A percentile compares a stretch with the other conserved stretches of the same genome.
Evolutionary conservation across 768 basidiomycete genomes (phyloP).

Genomic region (Leccinum arenicola): DNA sequence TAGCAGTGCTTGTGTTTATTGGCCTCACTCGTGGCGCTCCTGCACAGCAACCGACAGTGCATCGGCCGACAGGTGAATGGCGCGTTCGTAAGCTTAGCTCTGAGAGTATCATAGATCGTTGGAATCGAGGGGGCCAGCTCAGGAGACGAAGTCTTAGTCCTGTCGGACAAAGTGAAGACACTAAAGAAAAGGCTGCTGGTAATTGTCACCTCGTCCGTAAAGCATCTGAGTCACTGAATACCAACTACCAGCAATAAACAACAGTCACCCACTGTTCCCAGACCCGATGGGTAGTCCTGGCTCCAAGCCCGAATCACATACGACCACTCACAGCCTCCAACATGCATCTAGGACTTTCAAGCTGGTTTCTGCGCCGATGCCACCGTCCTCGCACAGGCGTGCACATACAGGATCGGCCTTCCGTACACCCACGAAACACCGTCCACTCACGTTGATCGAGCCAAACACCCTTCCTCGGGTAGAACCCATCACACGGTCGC

Average conservation of each 20-base stretch:
- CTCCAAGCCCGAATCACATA: background rate
- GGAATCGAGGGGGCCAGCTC: slow-evolving; percentile 23
- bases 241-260: background rate
- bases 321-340: background rate
- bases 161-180: slow-evolving; percentile 10
- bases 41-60: slow-evolving; percentile 31
- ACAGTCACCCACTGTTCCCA: slow-evolving; percentile 1
- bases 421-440: slow-evolving; percentile 25
- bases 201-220: background rate
- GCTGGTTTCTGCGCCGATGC: background rate
- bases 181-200: slow-evolving; percentile 19
- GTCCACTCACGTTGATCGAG: slow-evolving; percentile 10
- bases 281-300: background rate
- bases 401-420: background rate
- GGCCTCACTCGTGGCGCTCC: slow-evolving; percentile 70
- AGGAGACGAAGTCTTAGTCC: slow-evolving; percentile 32
- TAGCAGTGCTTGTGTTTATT: slow-evolving; percentile 84
- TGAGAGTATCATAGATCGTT: slow-evolving; percentile 48
- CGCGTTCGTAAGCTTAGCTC: slow-evolving; percentile 53
- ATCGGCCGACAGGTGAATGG: slow-evolving; percentile 48
- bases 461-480: slow-evolving; percentile 26
- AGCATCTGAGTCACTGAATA: background rate
- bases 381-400: slow-evolving; percentile 11
- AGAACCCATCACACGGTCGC: slow-evolving; percentile 18
- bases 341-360: slow-evolving; percentile 1